Evolutionary conservation across 139 green algal species (phyloP), one percentile per base, ranked within the genome.

Genomic region (Picochlorum sp.): DNA sequence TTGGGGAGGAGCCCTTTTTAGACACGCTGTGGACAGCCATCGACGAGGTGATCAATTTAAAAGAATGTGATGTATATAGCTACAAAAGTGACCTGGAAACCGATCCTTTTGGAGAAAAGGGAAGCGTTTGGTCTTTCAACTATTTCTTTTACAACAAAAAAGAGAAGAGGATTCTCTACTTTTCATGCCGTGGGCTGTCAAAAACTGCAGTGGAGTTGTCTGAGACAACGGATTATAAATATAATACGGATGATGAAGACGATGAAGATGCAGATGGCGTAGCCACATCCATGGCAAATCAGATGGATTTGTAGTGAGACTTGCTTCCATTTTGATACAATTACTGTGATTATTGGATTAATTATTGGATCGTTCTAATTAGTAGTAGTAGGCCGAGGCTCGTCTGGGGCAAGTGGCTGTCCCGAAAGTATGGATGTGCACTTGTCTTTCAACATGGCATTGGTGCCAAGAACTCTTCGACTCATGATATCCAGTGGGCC

Each of bases 101-200:
- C 4, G 88, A 95, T 68, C 83, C 89, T 0, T 94, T 96, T 74
- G 83, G 88, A 77, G 89, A 96, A 60, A 77, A 87, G 60, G 84
- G 83, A 54, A 83, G 71, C 51, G 67, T 96, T 1, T 99, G 94
- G 92, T 83, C 76, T 13, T 97, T 97, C 81, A 95, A 94, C 81
- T 98, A 93, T 71, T 97, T 99, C 63, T 98, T 99, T 70, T 98
- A 99, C 86, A 98, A 98, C 77, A 76, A 83, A 57, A 94, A 93
- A 73, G 74, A 90, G 62, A 96, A 94, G 83, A 15, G 52, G 31
- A 57, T 55, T 49, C 31, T 68, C 24, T 56, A 57, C n/a, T 63
- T 62, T 24, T 54, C 45, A 54, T 80, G 72, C 38, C 72, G 72
- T 10, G 79, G 70, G 21, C 55, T 78, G 4, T 70, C 57, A 47